Percentiles rank a stretch among this genome's conserved stretches.
Evolutionary conservation across 2,329 filamentous ascomycete species (phyloP).

Genomic region (Alternaria incomplexa): DNA sequence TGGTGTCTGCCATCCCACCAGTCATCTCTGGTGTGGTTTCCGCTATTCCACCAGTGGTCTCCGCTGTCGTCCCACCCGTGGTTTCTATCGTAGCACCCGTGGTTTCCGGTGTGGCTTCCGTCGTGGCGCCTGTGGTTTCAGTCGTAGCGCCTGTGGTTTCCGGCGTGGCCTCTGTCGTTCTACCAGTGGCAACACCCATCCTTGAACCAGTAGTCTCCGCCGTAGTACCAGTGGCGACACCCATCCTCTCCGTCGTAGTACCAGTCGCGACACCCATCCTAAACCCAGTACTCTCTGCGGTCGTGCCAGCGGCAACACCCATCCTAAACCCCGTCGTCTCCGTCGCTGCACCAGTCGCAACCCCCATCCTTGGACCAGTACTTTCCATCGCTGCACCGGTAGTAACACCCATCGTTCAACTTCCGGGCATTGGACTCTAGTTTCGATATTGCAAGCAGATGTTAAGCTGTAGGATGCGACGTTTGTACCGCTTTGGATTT

Average conservation of each 20-base stretch:
- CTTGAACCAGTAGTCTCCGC: not conserved
- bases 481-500: not conserved
- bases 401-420: not conserved
- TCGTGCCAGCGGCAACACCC: not conserved
- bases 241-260: not conserved
- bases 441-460: not conserved
- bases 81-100: not conserved
- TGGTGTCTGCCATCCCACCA: not conserved
- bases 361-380: not conserved
- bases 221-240: not conserved
- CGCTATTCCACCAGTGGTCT: not conserved
- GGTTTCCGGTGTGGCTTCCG: not conserved
- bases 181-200: not conserved
- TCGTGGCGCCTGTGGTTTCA: not conserved
- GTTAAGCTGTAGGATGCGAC: not conserved
- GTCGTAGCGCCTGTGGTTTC: not conserved
- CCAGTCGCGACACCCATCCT: not conserved
- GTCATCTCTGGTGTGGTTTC: not conserved
- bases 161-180: not conserved
- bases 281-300: not conserved
- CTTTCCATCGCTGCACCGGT: not conserved
- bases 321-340: not conserved
- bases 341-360: not conserved
- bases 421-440: not conserved
- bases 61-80: not conserved